Base-by-base conservation (phyloP, 345 rosid species). In the Syzygium oleosum region DNA sequence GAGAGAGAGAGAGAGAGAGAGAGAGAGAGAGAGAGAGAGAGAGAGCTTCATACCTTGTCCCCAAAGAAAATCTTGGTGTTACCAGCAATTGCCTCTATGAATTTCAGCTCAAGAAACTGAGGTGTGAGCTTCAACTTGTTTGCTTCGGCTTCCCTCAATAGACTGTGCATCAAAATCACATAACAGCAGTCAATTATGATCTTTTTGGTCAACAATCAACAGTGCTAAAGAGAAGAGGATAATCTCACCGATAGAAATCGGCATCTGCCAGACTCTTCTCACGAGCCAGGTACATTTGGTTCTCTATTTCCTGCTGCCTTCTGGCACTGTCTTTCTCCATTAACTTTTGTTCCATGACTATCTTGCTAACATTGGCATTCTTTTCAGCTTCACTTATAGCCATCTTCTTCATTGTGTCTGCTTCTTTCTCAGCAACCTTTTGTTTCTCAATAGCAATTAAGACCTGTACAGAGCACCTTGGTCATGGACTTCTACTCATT, bases 311-410 rank as follows among this genome's bases (percentile, higher is more conserved):
- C 85, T 96, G 92, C 93, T 96, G 96, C 91, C 86, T 94, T 88
- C 96, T 88, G 25, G 95, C 80, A 89, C 98, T 94, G 89, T 95
- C 98, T 90, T 95, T 97, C 94, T 97, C 99, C 91, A 92, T 96
- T 91, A 96, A 80, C 92, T 94, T 95, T 90, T 95, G 99, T 53
- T 94, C 95, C 99, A 97, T 95, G 52, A 92, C 90, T 84, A 97
- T 97, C 94, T 86, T 95, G 92, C 99, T 95, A 22, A 95, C 98
- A 79, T 92, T 93, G 86, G 99, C 95, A 61, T 93, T 92, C 90
- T 96, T 96, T 92, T 97, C 96, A 27, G 99, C 99, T 92, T 95
- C 99, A 90, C 99, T 96, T 83, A 96, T 93, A 61, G 98, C 98
- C 95, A 96, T 95, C 92, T 95, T 97, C 89, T 95, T 96, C 51